Evolutionary conservation across 805 yeast genomes (phyloP).

Genomic region (Debaryomyces prosopidis): DNA sequence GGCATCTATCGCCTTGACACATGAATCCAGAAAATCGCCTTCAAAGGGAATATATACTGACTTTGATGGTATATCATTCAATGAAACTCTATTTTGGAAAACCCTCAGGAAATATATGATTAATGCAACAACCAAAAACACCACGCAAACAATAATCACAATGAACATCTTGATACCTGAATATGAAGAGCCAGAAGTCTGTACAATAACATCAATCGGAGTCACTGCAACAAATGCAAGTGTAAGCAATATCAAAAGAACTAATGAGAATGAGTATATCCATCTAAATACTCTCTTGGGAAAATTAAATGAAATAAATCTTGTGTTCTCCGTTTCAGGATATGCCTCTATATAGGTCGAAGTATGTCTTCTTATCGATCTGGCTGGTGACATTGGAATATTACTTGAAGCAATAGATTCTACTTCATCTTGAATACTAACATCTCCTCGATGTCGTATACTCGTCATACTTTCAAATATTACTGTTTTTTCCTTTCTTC

Average conservation of each 20-base stretch:
- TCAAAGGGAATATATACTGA: slow-evolving; percentile 63
- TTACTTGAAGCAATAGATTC: not conserved
- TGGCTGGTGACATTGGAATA: not conserved
- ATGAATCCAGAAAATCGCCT: slow-evolving; percentile 44
- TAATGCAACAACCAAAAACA: slow-evolving; percentile 52
- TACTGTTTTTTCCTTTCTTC: no score
- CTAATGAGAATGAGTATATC: slow-evolving; percentile 29
- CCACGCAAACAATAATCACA: slow-evolving; percentile 68
- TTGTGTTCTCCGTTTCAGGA: not conserved
- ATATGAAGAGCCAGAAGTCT: slow-evolving; percentile 51
- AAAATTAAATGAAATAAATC: slow-evolving; percentile 7
- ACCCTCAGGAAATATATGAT: slow-evolving; percentile 60
- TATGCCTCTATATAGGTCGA: not conserved
- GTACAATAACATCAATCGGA: slow-evolving; percentile 76
- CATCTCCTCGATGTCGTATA: not conserved
- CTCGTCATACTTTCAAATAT: not conserved
- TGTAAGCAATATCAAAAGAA: slow-evolving; percentile 20
- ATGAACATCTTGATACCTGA: slow-evolving; percentile 81
- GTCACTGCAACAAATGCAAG: slow-evolving; percentile 67
- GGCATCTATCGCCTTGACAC: slow-evolving; percentile 22
- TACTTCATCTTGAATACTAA: not conserved
- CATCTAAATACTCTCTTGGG: slow-evolving; percentile 25
- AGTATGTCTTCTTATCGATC: not conserved
- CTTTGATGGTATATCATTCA: slow-evolving; percentile 76
- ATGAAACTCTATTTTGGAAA: slow-evolving; percentile 52